Evolutionary conservation across 176 grass and related monocot genomes (phyloP).

Genomic region (Zoysia pacifica): DNA sequence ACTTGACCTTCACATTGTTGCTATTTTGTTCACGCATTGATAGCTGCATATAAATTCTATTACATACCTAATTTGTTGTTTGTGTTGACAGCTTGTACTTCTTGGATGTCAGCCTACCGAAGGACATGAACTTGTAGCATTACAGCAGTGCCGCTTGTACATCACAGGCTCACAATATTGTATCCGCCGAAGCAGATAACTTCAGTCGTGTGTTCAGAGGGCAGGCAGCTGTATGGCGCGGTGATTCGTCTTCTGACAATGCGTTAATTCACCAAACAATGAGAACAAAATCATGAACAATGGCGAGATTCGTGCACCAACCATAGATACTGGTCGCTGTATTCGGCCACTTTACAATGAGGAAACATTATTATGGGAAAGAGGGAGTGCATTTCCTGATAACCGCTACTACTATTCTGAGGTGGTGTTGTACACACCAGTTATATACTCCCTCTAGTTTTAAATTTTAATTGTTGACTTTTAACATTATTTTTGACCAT

Average conservation of each 20-base stretch:
- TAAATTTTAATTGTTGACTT: too few species aligned
- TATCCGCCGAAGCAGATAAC: slow-evolving; percentile 6
- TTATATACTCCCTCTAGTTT: too few species aligned
- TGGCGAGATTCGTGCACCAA: background rate
- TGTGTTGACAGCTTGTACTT: slow-evolving; percentile 82
- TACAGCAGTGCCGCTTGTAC: background rate
- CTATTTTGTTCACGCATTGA: background rate
- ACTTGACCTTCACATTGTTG: slow-evolving; percentile 6
- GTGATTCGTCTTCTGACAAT: background rate
- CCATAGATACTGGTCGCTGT: background rate
- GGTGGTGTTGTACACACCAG: too few species aligned
- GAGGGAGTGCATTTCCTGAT: too few species aligned
- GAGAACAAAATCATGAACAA: background rate
- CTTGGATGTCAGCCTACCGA: slow-evolving; percentile 85
- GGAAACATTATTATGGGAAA: background rate
- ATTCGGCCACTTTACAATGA: background rate
- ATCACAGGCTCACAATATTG: background rate
- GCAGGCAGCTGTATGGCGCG: background rate
- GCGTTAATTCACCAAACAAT: background rate
- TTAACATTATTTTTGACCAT: too few species aligned
- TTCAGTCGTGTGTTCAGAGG: slow-evolving; percentile 2
- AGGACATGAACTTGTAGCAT: slow-evolving; percentile 67
- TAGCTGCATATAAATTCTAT: slow-evolving; percentile 6
- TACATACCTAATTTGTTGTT: slow-evolving; percentile 35
- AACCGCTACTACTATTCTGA: too few species aligned